Conservation (phyloP, 2,329 filamentous ascomycete genomes). For the Botrytis byssoidea region DNA sequence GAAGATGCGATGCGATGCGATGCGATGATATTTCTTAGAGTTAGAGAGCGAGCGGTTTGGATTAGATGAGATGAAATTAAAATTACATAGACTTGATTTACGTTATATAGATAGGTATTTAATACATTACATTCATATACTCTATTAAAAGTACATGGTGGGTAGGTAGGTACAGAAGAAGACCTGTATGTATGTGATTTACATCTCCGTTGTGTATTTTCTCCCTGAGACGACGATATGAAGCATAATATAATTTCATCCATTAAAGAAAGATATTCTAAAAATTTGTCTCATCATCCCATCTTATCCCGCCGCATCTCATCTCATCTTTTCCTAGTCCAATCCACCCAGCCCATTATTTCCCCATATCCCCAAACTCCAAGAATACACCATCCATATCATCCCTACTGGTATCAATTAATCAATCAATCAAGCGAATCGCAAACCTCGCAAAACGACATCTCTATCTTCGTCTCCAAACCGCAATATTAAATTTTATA, state of each 20-base stretch:
- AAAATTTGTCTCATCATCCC: not conserved
- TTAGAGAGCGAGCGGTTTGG: not conserved
- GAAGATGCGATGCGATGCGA: not conserved
- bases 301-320: not conserved
- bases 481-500: not conserved
- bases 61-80: not conserved
- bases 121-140: not conserved
- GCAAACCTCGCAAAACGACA: not conserved
- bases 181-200: not conserved
- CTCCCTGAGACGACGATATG: not conserved
- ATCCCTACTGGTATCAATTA: constrained; percentile 12
- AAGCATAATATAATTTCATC: not conserved
- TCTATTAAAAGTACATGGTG: not conserved
- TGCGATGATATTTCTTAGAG: not conserved
- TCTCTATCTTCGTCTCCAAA: not conserved
- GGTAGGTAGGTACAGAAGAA: not conserved
- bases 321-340: not conserved
- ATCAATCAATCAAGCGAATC: not conserved
- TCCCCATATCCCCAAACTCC: not conserved
- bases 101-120: not conserved
- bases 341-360: not conserved
- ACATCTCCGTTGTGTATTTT: not conserved
- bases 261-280: not conserved
- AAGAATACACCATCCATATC: not conserved
- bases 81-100: not conserved